Conservation (phyloP, 768 basidiomycete genomes). For the Kwoniella sp. region DNA sequence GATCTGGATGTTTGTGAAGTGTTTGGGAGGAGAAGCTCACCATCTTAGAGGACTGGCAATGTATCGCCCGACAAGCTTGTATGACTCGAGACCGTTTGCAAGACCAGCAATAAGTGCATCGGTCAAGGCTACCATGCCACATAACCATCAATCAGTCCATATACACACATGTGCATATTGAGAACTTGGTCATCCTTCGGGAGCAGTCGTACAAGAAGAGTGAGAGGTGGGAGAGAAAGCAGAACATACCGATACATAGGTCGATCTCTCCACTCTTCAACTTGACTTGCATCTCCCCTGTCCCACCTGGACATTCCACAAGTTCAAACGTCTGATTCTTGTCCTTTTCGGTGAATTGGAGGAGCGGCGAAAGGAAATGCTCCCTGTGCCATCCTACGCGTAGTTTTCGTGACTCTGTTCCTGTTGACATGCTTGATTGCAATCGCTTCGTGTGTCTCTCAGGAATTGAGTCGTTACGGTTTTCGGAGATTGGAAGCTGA, state of each 20-base stretch:
- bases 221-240: conserved; percentile 56
- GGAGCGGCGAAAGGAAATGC: conserved; percentile 88
- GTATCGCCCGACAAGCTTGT: conserved; percentile 90
- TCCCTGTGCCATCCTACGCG: conserved; percentile 55
- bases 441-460: no score
- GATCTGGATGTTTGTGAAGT: background rate
- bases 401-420: conserved; percentile 21
- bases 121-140: conserved; percentile 78
- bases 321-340: conserved; percentile 71
- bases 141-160: no score
- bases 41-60: conserved; percentile 87
- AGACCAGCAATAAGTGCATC: conserved; percentile 90
- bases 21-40: conserved; percentile 55
- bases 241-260: conserved; percentile 57
- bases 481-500: no score
- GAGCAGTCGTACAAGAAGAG: conserved; percentile 64
- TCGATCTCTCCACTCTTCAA: conserved; percentile 53
- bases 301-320: conserved; percentile 74
- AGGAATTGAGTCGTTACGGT: background rate
- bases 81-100: conserved; percentile 81
- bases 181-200: no score
- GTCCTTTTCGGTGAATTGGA: conserved; percentile 78
- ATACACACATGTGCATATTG: no score
- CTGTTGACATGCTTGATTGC: background rate
- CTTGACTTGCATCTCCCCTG: conserved; percentile 57